Evolutionary conservation across 768 basidiomycete species (phyloP), one percentile per base, ranked within the genome.

Genomic region (Kwoniella heveanensis): DNA sequence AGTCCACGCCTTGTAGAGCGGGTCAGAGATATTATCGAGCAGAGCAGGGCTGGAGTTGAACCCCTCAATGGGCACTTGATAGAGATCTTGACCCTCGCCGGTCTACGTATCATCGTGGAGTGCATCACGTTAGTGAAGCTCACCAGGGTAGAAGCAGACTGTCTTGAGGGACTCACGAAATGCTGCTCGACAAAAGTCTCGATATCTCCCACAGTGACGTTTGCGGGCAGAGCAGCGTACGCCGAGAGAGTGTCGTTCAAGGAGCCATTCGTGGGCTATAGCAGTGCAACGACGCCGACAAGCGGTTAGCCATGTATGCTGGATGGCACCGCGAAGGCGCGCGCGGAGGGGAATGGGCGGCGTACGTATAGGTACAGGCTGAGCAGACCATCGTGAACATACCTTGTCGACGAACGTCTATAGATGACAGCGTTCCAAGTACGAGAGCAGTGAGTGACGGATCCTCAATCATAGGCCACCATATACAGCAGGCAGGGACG

Each of bases 41-140:
- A 91, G 90, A 0, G 85, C 76, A 0, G 94, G 91, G 26, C 78
- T 82, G 0, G 82, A 50, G 44, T 83, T 85, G 79, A 92, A 92
- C 60, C 84, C 84, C 4, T 86, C 61, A 15, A 96, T 82, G 19
- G 82, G 55, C 1, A 87, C 80, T 0, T 86, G 85, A 67, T 87
- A 82, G 10, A 97, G 84, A 76, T 96, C 94, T 19, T 85, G 85
- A 3, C 93, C 92, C 78, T 96, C 93, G 26, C 91, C 92, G 21
- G 82, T 76, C 81, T 81, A n/a, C n/a, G n/a, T n/a, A n/a, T n/a
- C n/a, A n/a, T n/a, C n/a, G n/a, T n/a, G n/a, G n/a, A n/a, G n/a
- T n/a, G n/a, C n/a, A 57, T 32, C 13, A 5, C 32, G 32, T 32
- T 36, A 15, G 17, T 25, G 36, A 21, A 58, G 51, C 57, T 27